Conservation (phyloP, 2,329 filamentous ascomycete species). For the Fusarium poae region DNA sequence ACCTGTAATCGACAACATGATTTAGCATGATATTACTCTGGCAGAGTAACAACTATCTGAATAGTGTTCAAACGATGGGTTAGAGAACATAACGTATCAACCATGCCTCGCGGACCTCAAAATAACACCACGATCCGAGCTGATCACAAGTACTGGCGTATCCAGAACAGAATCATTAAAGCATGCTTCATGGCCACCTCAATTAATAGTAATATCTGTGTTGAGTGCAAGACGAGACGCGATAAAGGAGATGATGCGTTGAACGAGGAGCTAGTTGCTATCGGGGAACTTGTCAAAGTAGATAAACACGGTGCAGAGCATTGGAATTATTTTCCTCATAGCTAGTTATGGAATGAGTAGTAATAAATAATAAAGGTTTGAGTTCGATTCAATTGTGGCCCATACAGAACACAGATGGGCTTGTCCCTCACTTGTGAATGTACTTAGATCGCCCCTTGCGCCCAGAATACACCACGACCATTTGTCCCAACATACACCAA, state of each 20-base stretch:
- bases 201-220: background rate
- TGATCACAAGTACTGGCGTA: background rate
- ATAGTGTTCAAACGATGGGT: background rate
- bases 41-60: background rate
- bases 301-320: background rate
- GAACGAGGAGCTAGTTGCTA: background rate
- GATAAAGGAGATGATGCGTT: background rate
- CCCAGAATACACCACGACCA: conserved; percentile 60
- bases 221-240: background rate
- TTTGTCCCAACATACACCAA: conserved; percentile 66
- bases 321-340: background rate
- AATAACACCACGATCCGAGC: background rate
- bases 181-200: background rate
- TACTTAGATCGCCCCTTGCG: conserved; percentile 19
- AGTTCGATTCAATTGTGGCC: background rate
- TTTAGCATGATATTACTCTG: background rate
- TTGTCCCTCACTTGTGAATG: background rate
- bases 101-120: background rate
- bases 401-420: no score
- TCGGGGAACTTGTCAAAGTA: background rate
- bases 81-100: background rate
- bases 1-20: rapidly evolving
- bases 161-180: background rate
- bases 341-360: background rate
- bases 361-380: background rate